phyloP scores from a whole-genome alignment of 192 early-diverging fungal species.

The Coemansia sp. region DNA sequence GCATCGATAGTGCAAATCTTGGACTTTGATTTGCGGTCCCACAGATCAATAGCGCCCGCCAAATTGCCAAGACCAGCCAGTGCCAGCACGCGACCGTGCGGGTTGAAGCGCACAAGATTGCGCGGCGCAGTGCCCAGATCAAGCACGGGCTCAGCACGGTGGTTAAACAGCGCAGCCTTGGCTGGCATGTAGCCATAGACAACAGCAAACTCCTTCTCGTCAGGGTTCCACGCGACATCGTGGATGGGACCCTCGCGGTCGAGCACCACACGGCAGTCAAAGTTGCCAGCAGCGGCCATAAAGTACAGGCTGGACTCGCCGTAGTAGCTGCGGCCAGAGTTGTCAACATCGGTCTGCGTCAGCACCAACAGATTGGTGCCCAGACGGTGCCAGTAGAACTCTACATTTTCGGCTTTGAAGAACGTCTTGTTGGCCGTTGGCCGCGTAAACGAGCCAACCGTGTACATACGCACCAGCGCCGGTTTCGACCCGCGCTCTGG shows the following conservation, averaged over 20 bases:
- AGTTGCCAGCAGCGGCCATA: slow-evolving; percentile 85
- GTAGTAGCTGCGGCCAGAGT: slow-evolving; percentile 93
- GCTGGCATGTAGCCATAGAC: slow-evolving; percentile 93
- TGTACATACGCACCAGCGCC: slow-evolving; percentile 84
- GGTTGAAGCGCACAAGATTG: slow-evolving; percentile 86
- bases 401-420: slow-evolving; percentile 89
- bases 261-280: slow-evolving; percentile 83
- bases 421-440: slow-evolving; percentile 89
- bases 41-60: slow-evolving; percentile 88
- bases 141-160: slow-evolving; percentile 76
- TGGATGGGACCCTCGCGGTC: slow-evolving; percentile 91
- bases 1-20: slow-evolving; percentile 81
- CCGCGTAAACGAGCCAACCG: slow-evolving; percentile 68
- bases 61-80: slow-evolving; percentile 97
- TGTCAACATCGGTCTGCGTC: slow-evolving; percentile 94
- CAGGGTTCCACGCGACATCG: slow-evolving; percentile 93
- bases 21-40: slow-evolving; percentile 85
- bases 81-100: slow-evolving; percentile 84
- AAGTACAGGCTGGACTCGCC: slow-evolving; percentile 95
- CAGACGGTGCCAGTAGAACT: slow-evolving; percentile 90
- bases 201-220: slow-evolving; percentile 96
- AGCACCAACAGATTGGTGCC: slow-evolving; percentile 87
- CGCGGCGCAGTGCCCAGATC: slow-evolving; percentile 86
- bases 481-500: slow-evolving; percentile 80
- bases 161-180: slow-evolving; percentile 90